phyloP scores from a whole-genome alignment of 345 rosid species.

The Microcos paniculata region DNA sequence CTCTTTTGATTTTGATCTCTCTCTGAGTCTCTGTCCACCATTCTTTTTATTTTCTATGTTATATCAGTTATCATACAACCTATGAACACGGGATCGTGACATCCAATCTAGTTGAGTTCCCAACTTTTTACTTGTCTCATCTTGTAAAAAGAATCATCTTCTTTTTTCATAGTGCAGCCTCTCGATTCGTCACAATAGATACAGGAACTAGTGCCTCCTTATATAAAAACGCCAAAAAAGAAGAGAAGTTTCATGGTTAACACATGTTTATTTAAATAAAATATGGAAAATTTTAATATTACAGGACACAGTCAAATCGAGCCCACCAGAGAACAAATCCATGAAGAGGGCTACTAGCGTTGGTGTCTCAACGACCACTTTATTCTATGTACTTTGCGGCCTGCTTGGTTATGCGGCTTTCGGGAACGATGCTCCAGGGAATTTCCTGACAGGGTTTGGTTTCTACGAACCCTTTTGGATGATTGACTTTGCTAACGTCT shows the following conservation, averaged over 20 bases:
- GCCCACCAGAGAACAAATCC: conserved; percentile 63
- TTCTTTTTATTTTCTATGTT: too few relatives aligned
- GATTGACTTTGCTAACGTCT: conserved; percentile 74
- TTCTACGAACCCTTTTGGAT: conserved; percentile 90
- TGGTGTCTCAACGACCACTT: conserved; percentile 61
- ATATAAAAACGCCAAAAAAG: too few relatives aligned
- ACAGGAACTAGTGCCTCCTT: neutral
- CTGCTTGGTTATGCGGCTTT: conserved; percentile 85
- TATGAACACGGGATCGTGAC: neutral
- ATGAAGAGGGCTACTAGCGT: conserved; percentile 62
- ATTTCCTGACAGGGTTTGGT: conserved; percentile 87
- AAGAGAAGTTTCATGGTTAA: neutral
- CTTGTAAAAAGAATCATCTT: neutral
- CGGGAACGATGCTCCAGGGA: conserved; percentile 80
- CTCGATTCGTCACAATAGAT: neutral
- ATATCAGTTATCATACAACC: neutral
- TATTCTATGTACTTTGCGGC: conserved; percentile 76
- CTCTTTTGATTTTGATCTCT: neutral
- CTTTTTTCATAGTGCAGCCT: neutral
- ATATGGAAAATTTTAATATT: neutral
- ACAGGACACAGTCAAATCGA: conserved; percentile 61
- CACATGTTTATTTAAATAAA: neutral
- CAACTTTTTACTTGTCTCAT: neutral
- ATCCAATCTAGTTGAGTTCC: neutral
- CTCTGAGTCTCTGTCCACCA: neutral